Conservation (phyloP, 2,329 filamentous ascomycete genomes). For the Cordyceps farinosa region DNA sequence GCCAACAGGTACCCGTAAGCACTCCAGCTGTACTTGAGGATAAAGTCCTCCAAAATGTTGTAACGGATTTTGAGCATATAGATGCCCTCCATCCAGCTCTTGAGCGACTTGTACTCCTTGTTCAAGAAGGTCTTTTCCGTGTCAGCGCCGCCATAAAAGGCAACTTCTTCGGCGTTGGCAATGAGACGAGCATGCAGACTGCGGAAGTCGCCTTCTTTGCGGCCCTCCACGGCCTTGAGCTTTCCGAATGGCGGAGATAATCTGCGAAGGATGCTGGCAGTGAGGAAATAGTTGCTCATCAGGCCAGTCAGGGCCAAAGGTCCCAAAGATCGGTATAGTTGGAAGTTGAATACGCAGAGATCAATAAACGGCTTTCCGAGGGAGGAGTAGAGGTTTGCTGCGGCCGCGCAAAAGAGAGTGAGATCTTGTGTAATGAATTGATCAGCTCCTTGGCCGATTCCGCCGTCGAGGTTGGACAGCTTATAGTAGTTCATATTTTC, state of each 20-base stretch:
- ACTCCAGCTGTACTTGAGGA: slow-evolving; percentile 98
- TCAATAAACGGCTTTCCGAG: slow-evolving; percentile 98
- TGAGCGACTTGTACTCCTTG: slow-evolving; percentile 86
- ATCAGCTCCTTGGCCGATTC: slow-evolving; percentile 85
- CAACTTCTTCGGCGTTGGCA: slow-evolving; percentile 95
- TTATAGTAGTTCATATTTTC: slow-evolving; percentile 97
- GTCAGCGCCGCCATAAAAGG: slow-evolving; percentile 93
- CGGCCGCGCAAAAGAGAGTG: slow-evolving; percentile 89
- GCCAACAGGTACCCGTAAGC: slow-evolving; percentile 94
- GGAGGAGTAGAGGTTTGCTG: slow-evolving; percentile 90
- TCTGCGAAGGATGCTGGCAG: slow-evolving; percentile 81
- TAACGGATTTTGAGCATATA: slow-evolving; percentile 97
- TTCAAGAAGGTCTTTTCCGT: slow-evolving; percentile 94
- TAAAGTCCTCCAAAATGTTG: slow-evolving; percentile 98
- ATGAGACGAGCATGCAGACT: slow-evolving; percentile 87
- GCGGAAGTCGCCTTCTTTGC: slow-evolving; percentile 92
- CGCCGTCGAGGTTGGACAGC: slow-evolving; percentile 85
- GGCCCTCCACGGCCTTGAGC: slow-evolving; percentile 90
- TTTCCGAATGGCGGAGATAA: slow-evolving; percentile 96
- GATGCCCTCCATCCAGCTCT: slow-evolving; percentile 96
- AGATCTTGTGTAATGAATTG: slow-evolving; percentile 98
- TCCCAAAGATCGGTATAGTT: slow-evolving; percentile 86
- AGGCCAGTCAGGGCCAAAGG: slow-evolving; percentile 83
- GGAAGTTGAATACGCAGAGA: slow-evolving; percentile 95
- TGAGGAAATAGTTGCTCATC: slow-evolving; percentile 89